These are phyloP conservation scores for Globisporangium megalacanthum DNA, from an alignment of 352 stramenopile genomes.

Conservation along the genomic window DNA sequence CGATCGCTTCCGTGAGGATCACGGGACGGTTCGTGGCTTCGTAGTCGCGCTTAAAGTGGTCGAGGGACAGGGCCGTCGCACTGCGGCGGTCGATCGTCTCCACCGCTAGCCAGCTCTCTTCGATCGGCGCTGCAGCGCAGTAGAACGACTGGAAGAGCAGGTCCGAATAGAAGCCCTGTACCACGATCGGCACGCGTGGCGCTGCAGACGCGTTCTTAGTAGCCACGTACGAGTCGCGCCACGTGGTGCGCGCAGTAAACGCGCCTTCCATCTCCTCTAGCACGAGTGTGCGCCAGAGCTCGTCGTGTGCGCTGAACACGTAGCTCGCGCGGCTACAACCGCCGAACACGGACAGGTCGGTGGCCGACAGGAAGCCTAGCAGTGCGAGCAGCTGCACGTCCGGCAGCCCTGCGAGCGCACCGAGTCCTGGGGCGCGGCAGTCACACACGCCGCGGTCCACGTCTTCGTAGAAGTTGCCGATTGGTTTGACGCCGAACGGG, in stretches of 20 bases:
- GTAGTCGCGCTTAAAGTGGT: conserved; percentile 62
- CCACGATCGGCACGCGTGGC: conserved; percentile 24
- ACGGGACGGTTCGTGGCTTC: conserved; percentile 71
- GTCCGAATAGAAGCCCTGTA: conserved; percentile 83
- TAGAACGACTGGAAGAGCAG: conserved; percentile 86
- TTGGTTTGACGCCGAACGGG: conserved; percentile 76
- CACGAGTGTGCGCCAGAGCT: conserved; percentile 78
- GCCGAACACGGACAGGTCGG: conserved; percentile 38
- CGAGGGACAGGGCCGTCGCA: conserved; percentile 38
- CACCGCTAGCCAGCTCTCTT: conserved; percentile 55
- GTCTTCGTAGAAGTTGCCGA: conserved; percentile 79
- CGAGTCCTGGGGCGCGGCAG: conserved; percentile 55
- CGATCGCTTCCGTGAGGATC: conserved; percentile 70
- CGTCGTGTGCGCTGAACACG: conserved; percentile 67
- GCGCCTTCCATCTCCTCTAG: conserved; percentile 67
- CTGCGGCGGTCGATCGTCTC: conserved; percentile 72
- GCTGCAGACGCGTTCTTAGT: conserved; percentile 26
- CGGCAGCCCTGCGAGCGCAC: conserved; percentile 38
- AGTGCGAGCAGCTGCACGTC: conserved; percentile 64
- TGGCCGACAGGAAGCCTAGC: conserved; percentile 50
- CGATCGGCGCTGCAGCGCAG: conserved; percentile 55
- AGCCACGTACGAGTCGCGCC: conserved; percentile 67
- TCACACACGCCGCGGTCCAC: conserved; percentile 48
- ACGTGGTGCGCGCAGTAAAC: conserved; percentile 48
- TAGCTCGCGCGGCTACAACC: conserved; percentile 59